phyloP scores from a whole-genome alignment of 2,329 filamentous ascomycete genomes.

The Sclerotinia glacialis region DNA sequence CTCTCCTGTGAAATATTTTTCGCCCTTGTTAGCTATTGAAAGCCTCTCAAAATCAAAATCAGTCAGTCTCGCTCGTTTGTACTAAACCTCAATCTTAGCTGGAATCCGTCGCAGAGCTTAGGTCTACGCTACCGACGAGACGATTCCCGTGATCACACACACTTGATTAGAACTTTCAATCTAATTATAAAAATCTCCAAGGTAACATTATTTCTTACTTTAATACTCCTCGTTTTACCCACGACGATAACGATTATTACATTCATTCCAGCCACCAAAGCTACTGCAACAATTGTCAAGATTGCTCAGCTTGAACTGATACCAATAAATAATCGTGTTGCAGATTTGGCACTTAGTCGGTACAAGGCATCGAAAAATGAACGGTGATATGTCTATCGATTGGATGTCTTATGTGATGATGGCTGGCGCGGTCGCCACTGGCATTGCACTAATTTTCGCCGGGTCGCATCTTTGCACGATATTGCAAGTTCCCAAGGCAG shows the following conservation, averaged over 20 bases:
- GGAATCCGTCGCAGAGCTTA: not conserved
- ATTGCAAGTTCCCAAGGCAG: not conserved
- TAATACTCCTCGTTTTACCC: not conserved
- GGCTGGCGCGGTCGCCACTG: too few species aligned
- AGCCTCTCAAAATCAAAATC: too few species aligned
- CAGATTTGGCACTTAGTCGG: too few species aligned
- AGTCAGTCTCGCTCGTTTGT: not conserved
- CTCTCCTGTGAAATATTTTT: too few species aligned
- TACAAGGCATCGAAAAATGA: too few species aligned
- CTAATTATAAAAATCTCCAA: not conserved
- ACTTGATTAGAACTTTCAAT: not conserved
- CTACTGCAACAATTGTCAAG: not conserved
- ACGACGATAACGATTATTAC: not conserved
- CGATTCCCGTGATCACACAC: not conserved
- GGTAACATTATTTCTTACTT: too few species aligned
- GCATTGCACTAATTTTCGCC: too few species aligned
- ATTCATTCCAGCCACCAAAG: not conserved
- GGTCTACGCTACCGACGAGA: not conserved
- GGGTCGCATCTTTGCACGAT: too few species aligned
- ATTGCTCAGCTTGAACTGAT: not conserved
- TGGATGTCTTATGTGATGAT: too few species aligned
- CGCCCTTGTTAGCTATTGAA: too few species aligned
- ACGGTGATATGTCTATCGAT: too few species aligned
- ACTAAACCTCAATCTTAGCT: not conserved
- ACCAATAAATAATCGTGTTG: not conserved